phyloP scores from a whole-genome alignment of 352 stramenopile genomes.

The Albugo laibachii region DNA sequence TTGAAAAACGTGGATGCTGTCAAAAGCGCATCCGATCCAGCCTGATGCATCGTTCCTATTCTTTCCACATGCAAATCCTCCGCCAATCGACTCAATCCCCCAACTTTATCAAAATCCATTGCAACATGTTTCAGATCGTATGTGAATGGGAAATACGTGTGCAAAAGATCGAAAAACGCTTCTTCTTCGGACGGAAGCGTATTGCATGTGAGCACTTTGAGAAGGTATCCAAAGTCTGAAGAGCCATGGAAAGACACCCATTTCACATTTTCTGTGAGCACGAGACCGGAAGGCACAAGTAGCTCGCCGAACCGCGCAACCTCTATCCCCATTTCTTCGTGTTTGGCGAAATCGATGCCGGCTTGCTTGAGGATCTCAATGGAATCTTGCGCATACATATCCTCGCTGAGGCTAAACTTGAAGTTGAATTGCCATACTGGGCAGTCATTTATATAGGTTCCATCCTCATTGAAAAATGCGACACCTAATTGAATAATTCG shows the following conservation, averaged over 20 bases:
- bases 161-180: slow-evolving; percentile 94
- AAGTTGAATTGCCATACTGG: slow-evolving; percentile 99
- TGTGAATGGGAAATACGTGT: slow-evolving; percentile 96
- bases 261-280: slow-evolving; percentile 96
- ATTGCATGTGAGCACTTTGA: slow-evolving; percentile 90
- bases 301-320: slow-evolving; percentile 94
- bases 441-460: slow-evolving; percentile 87
- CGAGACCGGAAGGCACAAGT: slow-evolving; percentile 93
- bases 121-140: slow-evolving; percentile 99
- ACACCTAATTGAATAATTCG: slow-evolving; percentile 98
- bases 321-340: slow-evolving; percentile 93
- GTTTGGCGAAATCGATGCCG: slow-evolving; percentile 95
- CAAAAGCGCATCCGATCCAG: slow-evolving; percentile 93
- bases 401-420: slow-evolving; percentile 93
- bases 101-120: slow-evolving; percentile 93
- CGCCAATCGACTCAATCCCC: slow-evolving; percentile 90
- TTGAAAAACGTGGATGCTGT: slow-evolving; percentile 89
- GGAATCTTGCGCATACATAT: slow-evolving; percentile 99
- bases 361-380: slow-evolving; percentile 97
- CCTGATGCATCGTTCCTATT: slow-evolving; percentile 98
- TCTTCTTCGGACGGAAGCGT: slow-evolving; percentile 78
- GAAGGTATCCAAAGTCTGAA: slow-evolving; percentile 98
- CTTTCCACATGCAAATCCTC: slow-evolving; percentile 93
- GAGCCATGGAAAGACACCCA: slow-evolving; percentile 98
- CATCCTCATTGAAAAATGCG: slow-evolving; percentile 91